These are phyloP conservation scores for Chytriomyces sp. DNA, from an alignment of 192 early-diverging fungal species.

Conservation along the genomic window DNA sequence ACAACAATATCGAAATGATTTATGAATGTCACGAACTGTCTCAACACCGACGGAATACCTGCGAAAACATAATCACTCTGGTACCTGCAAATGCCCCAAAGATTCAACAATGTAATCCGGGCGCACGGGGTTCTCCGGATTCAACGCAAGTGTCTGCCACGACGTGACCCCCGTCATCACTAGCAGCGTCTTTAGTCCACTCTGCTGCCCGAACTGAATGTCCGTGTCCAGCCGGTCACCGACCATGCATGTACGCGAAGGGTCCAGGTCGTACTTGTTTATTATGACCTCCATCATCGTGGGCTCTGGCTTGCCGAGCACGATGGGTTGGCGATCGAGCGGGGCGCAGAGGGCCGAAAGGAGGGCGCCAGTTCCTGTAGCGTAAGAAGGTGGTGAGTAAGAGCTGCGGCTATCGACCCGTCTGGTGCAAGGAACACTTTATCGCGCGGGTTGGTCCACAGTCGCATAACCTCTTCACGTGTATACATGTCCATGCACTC, in stretches of 20 bases:
- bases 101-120: constrained; percentile 48
- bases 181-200: constrained; percentile 83
- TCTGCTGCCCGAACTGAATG: constrained; percentile 88
- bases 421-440: no score
- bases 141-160: constrained; percentile 25
- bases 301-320: constrained; percentile 92
- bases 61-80: no score
- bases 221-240: constrained; percentile 96
- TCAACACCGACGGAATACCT: no score
- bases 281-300: constrained; percentile 94
- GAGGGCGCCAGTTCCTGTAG: constrained; percentile 78
- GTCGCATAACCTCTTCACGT: no score
- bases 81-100: constrained; percentile 44
- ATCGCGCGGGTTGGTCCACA: no score
- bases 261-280: constrained; percentile 79
- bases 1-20: no score
- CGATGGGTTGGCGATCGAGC: constrained; percentile 74
- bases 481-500: no score
- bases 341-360: constrained; percentile 72
- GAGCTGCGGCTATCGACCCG: no score
- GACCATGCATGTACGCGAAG: constrained; percentile 87
- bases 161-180: constrained; percentile 82
- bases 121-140: constrained; percentile 31
- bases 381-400: no score
- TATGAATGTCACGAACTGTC: no score